Evolutionary conservation across 495 filamentous ascomycete genomes (phyloP).

Genomic region (Neurospora intermedia): DNA sequence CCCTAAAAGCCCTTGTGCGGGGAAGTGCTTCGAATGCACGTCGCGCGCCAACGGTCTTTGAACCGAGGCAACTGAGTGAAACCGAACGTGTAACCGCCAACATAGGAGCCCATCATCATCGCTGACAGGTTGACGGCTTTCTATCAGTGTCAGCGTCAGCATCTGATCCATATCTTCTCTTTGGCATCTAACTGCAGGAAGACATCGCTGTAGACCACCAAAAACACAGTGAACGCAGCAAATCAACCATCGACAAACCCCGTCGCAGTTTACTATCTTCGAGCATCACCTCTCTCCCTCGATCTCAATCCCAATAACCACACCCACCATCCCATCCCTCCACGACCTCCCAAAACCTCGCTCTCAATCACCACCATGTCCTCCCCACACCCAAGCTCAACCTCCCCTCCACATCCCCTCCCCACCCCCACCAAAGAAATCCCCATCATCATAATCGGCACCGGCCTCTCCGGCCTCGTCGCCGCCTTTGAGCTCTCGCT

Average conservation of each 20-base stretch:
- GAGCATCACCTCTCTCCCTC: no score
- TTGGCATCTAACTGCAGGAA: background rate
- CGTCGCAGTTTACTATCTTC: no score
- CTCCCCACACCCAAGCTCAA: background rate
- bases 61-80: background rate
- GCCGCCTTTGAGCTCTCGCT: slow-evolving; percentile 39
- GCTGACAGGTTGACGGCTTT: background rate
- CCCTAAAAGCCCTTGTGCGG: background rate
- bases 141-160: background rate
- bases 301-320: no score
- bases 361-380: background rate
- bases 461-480: slow-evolving; percentile 41
- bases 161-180: no score
- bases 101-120: background rate
- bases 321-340: background rate
- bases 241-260: no score
- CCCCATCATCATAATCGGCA: slow-evolving; percentile 41
- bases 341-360: background rate
- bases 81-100: no score
- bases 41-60: background rate
- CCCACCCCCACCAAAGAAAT: slow-evolving; percentile 1
- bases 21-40: background rate
- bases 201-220: no score
- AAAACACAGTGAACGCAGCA: no score
- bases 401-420: background rate